Conservation (phyloP, 1,284 basidiomycete genomes). For the Sporisorium exsertum region DNA sequence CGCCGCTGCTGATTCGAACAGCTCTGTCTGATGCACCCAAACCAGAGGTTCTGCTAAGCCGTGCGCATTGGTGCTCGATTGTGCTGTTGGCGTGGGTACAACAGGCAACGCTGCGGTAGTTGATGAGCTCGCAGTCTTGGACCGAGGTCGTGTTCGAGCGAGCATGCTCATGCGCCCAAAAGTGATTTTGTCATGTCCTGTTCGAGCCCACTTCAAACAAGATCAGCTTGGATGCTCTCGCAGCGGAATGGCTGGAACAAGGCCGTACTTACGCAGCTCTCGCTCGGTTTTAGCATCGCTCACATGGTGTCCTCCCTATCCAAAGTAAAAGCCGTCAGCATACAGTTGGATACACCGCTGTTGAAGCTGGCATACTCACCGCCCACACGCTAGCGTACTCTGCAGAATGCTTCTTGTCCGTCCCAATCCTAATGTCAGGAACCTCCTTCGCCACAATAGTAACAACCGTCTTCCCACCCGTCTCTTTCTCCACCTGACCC, state of each 20-base stretch:
- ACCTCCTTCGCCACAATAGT: slow-evolving; percentile 44
- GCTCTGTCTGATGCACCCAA: slow-evolving; percentile 62
- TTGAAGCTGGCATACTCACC: slow-evolving; percentile 15
- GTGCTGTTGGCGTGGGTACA: not conserved
- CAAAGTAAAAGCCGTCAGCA: slow-evolving; percentile 3
- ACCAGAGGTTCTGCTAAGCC: slow-evolving; percentile 34
- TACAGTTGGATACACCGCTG: no score
- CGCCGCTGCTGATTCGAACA: slow-evolving; percentile 17
- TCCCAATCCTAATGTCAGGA: slow-evolving; percentile 13
- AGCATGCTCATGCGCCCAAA: slow-evolving; percentile 43
- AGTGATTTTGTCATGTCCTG: slow-evolving; percentile 42
- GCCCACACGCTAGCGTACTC: slow-evolving; percentile 53
- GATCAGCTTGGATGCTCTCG: not conserved
- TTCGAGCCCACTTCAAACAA: not conserved
- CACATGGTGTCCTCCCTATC: slow-evolving; percentile 48
- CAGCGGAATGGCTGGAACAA: not conserved
- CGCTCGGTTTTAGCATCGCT: slow-evolving; percentile 43
- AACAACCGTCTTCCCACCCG: slow-evolving; percentile 7
- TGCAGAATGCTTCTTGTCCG: slow-evolving; percentile 15
- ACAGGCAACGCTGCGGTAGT: not conserved
- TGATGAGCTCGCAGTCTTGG: not conserved
- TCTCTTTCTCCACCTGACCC: slow-evolving; percentile 3
- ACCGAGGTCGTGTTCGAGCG: slow-evolving; percentile 25
- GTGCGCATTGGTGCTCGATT: not conserved
- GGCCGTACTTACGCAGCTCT: slow-evolving; percentile 25